phyloP scores from a whole-genome alignment of 1,139 yeast genomes.

The Taphrina wiesneri region DNA sequence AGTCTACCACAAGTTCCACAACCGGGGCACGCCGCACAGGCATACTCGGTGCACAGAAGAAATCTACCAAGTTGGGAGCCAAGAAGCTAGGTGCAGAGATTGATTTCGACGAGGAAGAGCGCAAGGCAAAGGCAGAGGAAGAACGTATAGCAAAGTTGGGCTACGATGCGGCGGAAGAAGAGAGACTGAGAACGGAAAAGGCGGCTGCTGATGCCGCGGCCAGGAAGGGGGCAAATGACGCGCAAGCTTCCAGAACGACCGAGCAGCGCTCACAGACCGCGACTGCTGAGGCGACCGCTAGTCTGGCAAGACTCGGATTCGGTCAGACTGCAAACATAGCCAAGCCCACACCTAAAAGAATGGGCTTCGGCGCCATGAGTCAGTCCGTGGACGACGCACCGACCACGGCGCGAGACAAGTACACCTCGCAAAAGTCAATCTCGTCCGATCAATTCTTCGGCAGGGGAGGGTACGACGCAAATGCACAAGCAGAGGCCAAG shows the following conservation, averaged over 20 bases:
- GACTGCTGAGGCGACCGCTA: slow-evolving; percentile 61
- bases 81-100: slow-evolving; percentile 55
- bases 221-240: slow-evolving; percentile 7
- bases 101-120: slow-evolving; percentile 90
- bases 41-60: slow-evolving; percentile 43
- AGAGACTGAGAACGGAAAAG: slow-evolving; percentile 45
- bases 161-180: slow-evolving; percentile 55
- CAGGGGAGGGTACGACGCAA: slow-evolving; percentile 78
- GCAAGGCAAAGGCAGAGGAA: slow-evolving; percentile 79
- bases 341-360: slow-evolving; percentile 37
- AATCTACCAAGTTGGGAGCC: slow-evolving; percentile 45
- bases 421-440: slow-evolving; percentile 87
- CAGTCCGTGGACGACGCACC: slow-evolving; percentile 42
- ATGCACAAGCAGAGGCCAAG: slow-evolving; percentile 75
- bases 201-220: slow-evolving; percentile 34
- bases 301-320: slow-evolving; percentile 76
- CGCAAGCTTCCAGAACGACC: slow-evolving; percentile 3
- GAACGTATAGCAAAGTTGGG: slow-evolving; percentile 73
- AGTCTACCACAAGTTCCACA: slow-evolving; percentile 42
- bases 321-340: slow-evolving; percentile 60
- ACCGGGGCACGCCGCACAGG: slow-evolving; percentile 41
- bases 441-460: slow-evolving; percentile 83
- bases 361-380: slow-evolving; percentile 48
- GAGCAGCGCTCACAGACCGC: slow-evolving; percentile 23
- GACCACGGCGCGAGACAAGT: slow-evolving; percentile 56